Conservation (phyloP, 2,329 filamentous ascomycete genomes). For the Epichloe uncinata region DNA sequence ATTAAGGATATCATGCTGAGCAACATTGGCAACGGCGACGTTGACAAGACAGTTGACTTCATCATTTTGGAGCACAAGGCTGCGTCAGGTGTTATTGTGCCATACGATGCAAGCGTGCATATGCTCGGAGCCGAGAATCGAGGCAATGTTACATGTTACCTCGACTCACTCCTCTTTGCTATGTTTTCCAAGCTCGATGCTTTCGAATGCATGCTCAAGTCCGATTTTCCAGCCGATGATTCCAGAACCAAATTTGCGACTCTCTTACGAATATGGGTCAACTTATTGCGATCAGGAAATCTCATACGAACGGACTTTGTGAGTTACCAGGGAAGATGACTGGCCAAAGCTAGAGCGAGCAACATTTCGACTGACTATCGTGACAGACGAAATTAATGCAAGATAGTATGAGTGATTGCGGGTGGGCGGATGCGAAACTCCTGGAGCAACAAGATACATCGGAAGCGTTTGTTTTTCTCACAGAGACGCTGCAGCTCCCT, state of each 20-base stretch:
- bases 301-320: slow-evolving; percentile 79
- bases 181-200: slow-evolving; percentile 88
- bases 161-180: slow-evolving; percentile 82
- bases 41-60: slow-evolving; percentile 62
- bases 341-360: not conserved
- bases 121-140: slow-evolving; percentile 82
- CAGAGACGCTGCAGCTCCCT: slow-evolving; percentile 75
- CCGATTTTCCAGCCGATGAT: slow-evolving; percentile 56
- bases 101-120: slow-evolving; percentile 56
- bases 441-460: slow-evolving; percentile 89
- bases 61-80: slow-evolving; percentile 70
- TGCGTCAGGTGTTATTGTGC: slow-evolving; percentile 62
- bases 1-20: slow-evolving; percentile 43
- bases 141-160: slow-evolving; percentile 79
- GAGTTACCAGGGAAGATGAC: slow-evolving; percentile 15
- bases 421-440: slow-evolving; percentile 69
- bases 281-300: slow-evolving; percentile 72
- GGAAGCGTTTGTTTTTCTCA: slow-evolving; percentile 91
- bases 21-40: slow-evolving; percentile 53
- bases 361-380: slow-evolving; percentile 7
- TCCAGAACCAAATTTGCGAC: slow-evolving; percentile 59
- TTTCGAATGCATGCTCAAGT: slow-evolving; percentile 86
- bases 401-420: slow-evolving; percentile 68
- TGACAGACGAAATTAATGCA: slow-evolving; percentile 67
- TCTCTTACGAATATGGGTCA: slow-evolving; percentile 80